Evolutionary conservation across 2,329 filamentous ascomycete genomes (phyloP).

Genomic region (Trichoderma sp.): DNA sequence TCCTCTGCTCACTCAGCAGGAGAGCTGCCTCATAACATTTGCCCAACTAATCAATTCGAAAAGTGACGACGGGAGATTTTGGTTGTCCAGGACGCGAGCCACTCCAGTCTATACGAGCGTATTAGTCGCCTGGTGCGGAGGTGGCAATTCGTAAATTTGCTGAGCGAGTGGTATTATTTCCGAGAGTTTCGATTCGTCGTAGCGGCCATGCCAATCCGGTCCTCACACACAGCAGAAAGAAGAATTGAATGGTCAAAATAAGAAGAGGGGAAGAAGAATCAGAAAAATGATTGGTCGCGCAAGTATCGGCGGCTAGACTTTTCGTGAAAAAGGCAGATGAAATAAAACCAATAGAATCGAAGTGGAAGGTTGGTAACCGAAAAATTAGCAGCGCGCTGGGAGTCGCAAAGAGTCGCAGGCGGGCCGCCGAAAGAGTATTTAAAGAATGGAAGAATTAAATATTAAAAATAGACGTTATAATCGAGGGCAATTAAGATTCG

Average conservation of each 20-base stretch:
- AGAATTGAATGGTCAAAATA: slow-evolving; percentile 2
- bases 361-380: background rate
- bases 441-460: slow-evolving; percentile 15
- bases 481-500: slow-evolving; percentile 3
- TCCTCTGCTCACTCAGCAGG: slow-evolving; percentile 40
- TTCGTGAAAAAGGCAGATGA: slow-evolving; percentile 19
- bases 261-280: slow-evolving; percentile 8
- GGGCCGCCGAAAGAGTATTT: background rate
- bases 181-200: slow-evolving; percentile 22
- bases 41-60: slow-evolving; percentile 2
- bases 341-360: slow-evolving; percentile 14
- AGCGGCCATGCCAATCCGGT: slow-evolving; percentile 18
- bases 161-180: background rate
- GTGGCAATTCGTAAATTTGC: background rate
- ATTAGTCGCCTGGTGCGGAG: slow-evolving; percentile 14
- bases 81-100: background rate
- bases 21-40: slow-evolving; percentile 34
- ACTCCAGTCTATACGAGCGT: background rate
- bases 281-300: slow-evolving; percentile 21
- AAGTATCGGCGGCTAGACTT: slow-evolving; percentile 13
- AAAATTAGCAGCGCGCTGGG: slow-evolving; percentile 19
- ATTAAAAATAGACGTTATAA: slow-evolving; percentile 1
- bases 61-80: background rate
- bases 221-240: slow-evolving; percentile 5
- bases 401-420: background rate